Conservation (phyloP, 192 early-diverging fungal genomes). For the Lobosporangium transversale region DNA sequence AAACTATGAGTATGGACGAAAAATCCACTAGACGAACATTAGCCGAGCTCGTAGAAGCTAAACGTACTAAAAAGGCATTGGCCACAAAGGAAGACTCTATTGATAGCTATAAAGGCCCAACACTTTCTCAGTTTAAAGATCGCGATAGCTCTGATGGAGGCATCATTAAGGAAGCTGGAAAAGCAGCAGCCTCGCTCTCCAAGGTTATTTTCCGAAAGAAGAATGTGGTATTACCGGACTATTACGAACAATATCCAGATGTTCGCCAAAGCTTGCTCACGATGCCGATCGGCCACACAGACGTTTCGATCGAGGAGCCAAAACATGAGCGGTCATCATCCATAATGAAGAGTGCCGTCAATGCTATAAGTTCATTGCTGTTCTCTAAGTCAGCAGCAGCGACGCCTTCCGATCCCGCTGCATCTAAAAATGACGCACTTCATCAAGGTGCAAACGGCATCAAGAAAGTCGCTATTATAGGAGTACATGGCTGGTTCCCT, state of each 20-base stretch:
- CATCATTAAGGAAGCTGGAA: conserved; percentile 26
- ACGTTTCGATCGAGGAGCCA: background rate
- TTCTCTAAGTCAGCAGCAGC: conserved; percentile 15
- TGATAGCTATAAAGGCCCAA: background rate
- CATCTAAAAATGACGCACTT: background rate
- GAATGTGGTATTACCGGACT: conserved; percentile 41
- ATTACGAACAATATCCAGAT: conserved; percentile 44
- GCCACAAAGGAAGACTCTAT: background rate
- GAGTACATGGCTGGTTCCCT: conserved; percentile 96
- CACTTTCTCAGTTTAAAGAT: conserved; percentile 34
- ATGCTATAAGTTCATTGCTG: conserved; percentile 58
- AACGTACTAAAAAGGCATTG: conserved; percentile 1
- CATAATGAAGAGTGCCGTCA: conserved; percentile 47
- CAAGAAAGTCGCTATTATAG: conserved; percentile 77
- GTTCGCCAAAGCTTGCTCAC: conserved; percentile 16
- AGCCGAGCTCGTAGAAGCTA: conserved; percentile 16
- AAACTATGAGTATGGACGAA: conserved; percentile 3
- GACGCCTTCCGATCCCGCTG: conserved; percentile 46
- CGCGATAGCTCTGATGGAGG: background rate
- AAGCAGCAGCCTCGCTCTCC: conserved; percentile 27
- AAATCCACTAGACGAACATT: conserved; percentile 12
- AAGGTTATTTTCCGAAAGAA: conserved; percentile 43
- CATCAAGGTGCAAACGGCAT: conserved; percentile 41
- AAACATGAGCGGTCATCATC: conserved; percentile 22
- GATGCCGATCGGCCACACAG: background rate